phyloP scores from a whole-genome alignment of 495 filamentous ascomycete species.

The Neurospora tetraspora region DNA sequence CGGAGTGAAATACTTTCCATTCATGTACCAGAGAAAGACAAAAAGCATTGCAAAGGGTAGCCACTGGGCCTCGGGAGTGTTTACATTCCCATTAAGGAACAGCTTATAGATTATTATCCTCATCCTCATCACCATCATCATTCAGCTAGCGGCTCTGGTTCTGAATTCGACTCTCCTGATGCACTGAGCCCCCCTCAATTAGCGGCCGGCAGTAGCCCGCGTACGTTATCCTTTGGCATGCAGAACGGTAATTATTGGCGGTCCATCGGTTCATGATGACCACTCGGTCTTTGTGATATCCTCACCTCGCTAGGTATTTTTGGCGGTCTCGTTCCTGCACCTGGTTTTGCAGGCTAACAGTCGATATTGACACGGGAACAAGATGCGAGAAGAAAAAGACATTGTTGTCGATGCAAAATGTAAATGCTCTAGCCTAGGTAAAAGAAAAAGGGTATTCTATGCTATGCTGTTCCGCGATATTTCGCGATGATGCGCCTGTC shows the following conservation, averaged over 20 bases:
- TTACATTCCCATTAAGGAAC: background rate
- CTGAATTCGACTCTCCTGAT: background rate
- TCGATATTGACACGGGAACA: background rate
- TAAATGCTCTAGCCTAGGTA: background rate
- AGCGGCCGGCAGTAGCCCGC: background rate
- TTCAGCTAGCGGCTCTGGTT: background rate
- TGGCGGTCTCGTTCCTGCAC: background rate
- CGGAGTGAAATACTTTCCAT: conserved; percentile 3
- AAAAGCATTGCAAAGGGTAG: background rate
- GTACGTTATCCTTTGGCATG: background rate
- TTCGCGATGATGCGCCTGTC: background rate
- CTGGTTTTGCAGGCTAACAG: background rate
- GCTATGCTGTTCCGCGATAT: background rate
- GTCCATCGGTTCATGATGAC: background rate
- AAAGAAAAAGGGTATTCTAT: background rate
- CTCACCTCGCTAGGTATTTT: background rate
- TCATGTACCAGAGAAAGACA: background rate
- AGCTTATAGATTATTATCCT: no score
- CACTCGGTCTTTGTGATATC: background rate
- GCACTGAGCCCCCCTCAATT: background rate
- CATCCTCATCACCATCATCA: background rate
- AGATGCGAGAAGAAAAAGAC: background rate
- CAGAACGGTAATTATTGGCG: background rate
- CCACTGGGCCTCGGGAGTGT: background rate
- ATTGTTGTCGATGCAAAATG: background rate